Conservation (phyloP, 768 basidiomycete species). For the Boletus subcaerulescens region DNA sequence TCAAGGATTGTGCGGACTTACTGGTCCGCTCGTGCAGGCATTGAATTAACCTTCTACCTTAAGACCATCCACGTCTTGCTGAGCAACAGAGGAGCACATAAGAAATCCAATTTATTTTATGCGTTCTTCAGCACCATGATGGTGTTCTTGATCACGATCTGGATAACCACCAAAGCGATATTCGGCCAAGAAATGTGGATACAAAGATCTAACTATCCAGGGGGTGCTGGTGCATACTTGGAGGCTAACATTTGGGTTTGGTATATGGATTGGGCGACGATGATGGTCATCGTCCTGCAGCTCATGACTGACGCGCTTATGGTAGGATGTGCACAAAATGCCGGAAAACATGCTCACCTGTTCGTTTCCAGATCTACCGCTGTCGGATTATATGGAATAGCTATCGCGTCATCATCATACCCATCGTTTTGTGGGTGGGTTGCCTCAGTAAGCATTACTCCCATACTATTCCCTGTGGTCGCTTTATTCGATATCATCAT, state of each 20-base stretch:
- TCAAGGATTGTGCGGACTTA: not conserved
- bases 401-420: not conserved
- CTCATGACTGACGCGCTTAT: constrained; percentile 17
- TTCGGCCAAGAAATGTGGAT: constrained; percentile 38
- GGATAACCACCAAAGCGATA: constrained; percentile 16
- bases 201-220: constrained; percentile 28
- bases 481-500: not conserved
- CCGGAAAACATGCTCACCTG: not conserved
- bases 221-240: constrained; percentile 34
- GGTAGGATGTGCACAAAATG: not conserved
- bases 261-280: constrained; percentile 22
- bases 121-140: constrained; percentile 24
- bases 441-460: not conserved
- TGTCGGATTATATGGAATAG: not conserved
- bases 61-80: constrained; percentile 19
- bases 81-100: not conserved
- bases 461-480: too few relatives aligned
- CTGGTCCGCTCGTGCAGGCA: constrained; percentile 11
- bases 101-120: constrained; percentile 14
- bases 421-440: not conserved
- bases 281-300: not conserved
- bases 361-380: constrained; percentile 29
- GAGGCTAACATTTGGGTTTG: constrained; percentile 21
- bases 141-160: constrained; percentile 31
- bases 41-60: constrained; percentile 24